Evolutionary conservation across 75 land plant species (phyloP), one percentile per base, ranked within the genome.

Genomic region (Pinus albicaulis): DNA sequence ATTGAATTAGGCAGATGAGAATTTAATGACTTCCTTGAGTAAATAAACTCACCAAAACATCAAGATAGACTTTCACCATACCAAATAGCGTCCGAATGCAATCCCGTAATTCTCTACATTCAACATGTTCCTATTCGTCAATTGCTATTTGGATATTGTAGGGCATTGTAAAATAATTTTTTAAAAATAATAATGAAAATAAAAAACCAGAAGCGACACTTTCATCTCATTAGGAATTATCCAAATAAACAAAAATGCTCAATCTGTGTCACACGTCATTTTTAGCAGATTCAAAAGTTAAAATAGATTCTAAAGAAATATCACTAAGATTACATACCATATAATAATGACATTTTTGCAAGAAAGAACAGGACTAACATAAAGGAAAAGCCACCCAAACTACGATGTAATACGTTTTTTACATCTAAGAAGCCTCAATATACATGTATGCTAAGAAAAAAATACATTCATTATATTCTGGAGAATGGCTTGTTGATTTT

Each of bases 61-160:
- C 87, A 8, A 91, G 80, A 77, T 91, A 93, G 38, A 80, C 87
- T 70, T 71, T 81, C 57, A 89, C 74, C 88, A 94, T 89, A 69
- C 95, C 95, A 60, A 86, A 83, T 76, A 95, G 34, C 19, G 89
- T 89, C 63, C 84, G 58, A 44, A 86, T 75, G 76, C 89, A 85
- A 0, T 75, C 79, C 58, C 98, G 79, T 44, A 95, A 63, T 28
- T 89, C 91, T 84, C 95, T 95, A 82, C 24, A 59, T 57, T 48
- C 70, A 68, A 65, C 2, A 62, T 59, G 61, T 48, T 48, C 22
- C 34, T 26, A 68, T 68, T 38, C 22, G 10, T 41, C 52, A 68
- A 7, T 68, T 44, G 41, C n/a, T 36, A 16, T 68, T 22, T 20
- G 8, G 10, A 8, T 48, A n/a, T 38, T 20, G 12, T 24, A 68